Evolutionary conservation across 2,329 filamentous ascomycete genomes (phyloP).

Genomic region (Bipolaris bicolor): DNA sequence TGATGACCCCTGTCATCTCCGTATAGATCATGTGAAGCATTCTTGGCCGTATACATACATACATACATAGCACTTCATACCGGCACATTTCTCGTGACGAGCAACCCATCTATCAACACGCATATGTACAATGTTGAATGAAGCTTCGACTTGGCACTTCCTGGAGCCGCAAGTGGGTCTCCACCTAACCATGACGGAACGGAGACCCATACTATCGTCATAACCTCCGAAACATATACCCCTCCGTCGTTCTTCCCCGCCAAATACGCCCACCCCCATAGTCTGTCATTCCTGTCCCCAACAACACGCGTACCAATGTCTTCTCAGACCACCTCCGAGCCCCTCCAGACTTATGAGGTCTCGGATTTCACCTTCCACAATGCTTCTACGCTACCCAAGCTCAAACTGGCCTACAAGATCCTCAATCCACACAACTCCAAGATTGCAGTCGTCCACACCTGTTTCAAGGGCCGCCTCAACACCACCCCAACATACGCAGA

Average conservation of each 20-base stretch:
- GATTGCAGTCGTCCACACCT: constrained; percentile 58
- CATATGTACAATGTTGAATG: not conserved
- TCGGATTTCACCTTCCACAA: constrained; percentile 29
- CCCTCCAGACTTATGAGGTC: constrained; percentile 22
- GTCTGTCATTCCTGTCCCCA: not conserved
- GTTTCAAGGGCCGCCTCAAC: constrained; percentile 60
- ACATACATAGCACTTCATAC: not conserved
- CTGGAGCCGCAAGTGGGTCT: constrained; percentile 12
- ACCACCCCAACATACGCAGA: constrained; percentile 57
- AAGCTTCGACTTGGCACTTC: not conserved
- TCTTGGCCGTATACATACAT: not conserved
- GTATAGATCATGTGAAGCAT: not conserved
- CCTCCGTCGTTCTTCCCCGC: constrained; percentile 4
- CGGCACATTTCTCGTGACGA: not conserved
- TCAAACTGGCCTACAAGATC: constrained; percentile 31
- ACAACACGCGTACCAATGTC: constrained; percentile 11
- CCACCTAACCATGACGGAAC: constrained; percentile 6
- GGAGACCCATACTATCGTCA: constrained; percentile 10
- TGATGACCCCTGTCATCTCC: not conserved
- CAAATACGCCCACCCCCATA: not conserved
- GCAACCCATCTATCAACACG: not conserved
- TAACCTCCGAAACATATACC: constrained; percentile 1
- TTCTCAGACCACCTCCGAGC: constrained; percentile 15
- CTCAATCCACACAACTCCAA: constrained; percentile 32
- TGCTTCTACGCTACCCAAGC: constrained; percentile 20